Evolutionary conservation across 352 stramenopile species (phyloP).

Genomic region (Pythium myriotylum): DNA sequence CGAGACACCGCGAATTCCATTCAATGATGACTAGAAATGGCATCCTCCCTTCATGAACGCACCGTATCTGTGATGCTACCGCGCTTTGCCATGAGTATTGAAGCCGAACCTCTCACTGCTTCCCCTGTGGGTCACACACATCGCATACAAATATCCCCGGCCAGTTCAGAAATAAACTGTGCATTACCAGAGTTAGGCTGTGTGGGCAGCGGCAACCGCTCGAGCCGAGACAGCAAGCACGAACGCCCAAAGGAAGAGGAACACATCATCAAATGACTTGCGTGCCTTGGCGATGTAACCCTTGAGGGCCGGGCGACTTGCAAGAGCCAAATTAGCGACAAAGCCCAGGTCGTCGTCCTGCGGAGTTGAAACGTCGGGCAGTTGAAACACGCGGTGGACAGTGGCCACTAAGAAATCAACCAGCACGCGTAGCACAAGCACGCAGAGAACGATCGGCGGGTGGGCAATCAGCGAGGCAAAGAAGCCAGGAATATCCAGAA

Average conservation of each 20-base stretch:
- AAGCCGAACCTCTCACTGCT: not conserved
- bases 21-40: not conserved
- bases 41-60: conserved; percentile 1
- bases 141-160: not conserved
- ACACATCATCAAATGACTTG: conserved; percentile 75
- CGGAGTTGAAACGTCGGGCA: conserved; percentile 66
- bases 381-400: conserved; percentile 42
- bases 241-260: conserved; percentile 74
- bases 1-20: not conserved
- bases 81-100: conserved; percentile 6
- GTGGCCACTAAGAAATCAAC: conserved; percentile 41
- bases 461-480: conserved; percentile 54
- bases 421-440: conserved; percentile 60
- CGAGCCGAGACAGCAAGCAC: conserved; percentile 51
- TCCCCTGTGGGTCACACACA: conserved; percentile 5
- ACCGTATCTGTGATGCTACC: conserved; percentile 1
- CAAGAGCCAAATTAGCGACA: conserved; percentile 57
- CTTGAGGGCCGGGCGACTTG: conserved; percentile 66
- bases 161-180: conserved; percentile 12
- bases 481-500: conserved; percentile 53
- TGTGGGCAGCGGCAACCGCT: conserved; percentile 14
- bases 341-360: conserved; percentile 73
- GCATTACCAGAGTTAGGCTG: conserved; percentile 16
- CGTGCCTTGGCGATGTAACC: conserved; percentile 65
- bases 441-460: conserved; percentile 65